These are phyloP conservation scores for Pichia californica DNA, from an alignment of 805 yeast genomes.

Conservation along the genomic window DNA sequence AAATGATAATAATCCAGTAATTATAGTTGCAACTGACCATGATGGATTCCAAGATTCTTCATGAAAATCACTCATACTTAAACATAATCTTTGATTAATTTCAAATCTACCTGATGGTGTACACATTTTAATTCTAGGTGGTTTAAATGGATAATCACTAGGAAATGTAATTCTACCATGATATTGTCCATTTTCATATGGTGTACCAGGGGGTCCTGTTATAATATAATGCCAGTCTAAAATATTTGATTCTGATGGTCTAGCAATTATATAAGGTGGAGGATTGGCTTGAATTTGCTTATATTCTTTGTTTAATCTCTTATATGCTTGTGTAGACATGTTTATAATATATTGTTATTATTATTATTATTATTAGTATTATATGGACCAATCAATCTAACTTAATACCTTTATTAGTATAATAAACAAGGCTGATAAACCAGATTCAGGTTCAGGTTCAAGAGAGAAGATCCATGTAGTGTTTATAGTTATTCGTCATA, in stretches of 20 bases:
- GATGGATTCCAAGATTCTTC: slow-evolving; percentile 96
- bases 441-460: too few species aligned
- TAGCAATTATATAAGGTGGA: slow-evolving; percentile 77
- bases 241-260: slow-evolving; percentile 82
- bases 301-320: slow-evolving; percentile 70
- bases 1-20: slow-evolving; percentile 81
- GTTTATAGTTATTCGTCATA: too few species aligned
- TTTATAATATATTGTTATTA: too few species aligned
- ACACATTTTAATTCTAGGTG: slow-evolving; percentile 82
- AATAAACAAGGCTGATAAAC: too few species aligned
- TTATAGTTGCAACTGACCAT: slow-evolving; percentile 86
- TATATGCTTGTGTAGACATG: slow-evolving; percentile 30
- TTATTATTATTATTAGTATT: too few species aligned
- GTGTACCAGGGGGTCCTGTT: slow-evolving; percentile 88
- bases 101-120: slow-evolving; percentile 89
- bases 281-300: slow-evolving; percentile 71
- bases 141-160: slow-evolving; percentile 81
- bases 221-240: slow-evolving; percentile 92
- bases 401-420: too few species aligned
- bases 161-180: slow-evolving; percentile 87
- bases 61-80: slow-evolving; percentile 91
- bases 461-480: too few species aligned
- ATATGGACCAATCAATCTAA: too few species aligned
- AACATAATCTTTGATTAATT: slow-evolving; percentile 73
- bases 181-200: slow-evolving; percentile 80